Conservation (phyloP, 2,329 filamentous ascomycete species). For the Penicillium sp. region DNA sequence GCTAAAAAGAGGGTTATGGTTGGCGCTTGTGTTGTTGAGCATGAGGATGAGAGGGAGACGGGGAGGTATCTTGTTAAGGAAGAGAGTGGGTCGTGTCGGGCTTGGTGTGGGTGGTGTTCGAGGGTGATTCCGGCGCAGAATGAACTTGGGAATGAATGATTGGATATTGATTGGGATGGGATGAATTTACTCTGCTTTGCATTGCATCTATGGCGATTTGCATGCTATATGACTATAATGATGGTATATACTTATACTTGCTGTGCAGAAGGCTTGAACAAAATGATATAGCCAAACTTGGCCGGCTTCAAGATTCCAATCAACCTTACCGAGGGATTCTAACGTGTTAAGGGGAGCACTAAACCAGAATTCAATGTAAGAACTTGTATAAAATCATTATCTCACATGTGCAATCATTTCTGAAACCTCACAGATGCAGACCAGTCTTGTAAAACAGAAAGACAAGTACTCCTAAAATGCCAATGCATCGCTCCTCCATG, state of each 20-base stretch:
- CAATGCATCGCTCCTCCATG: slow-evolving; percentile 27
- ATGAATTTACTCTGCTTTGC: background rate
- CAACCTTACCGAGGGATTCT: no score
- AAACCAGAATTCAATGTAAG: background rate
- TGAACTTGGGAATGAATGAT: slow-evolving; percentile 6
- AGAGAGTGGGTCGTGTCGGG: slow-evolving; percentile 65
- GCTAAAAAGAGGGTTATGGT: slow-evolving; percentile 79
- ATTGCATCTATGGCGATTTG: background rate
- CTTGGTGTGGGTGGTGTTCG: slow-evolving; percentile 92
- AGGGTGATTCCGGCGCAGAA: slow-evolving; percentile 62
- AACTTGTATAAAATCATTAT: background rate
- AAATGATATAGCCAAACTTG: background rate
- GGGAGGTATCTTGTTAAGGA: slow-evolving; percentile 70
- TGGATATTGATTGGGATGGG: background rate
- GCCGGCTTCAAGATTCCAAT: background rate
- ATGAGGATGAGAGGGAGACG: slow-evolving; percentile 71
- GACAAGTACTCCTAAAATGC: slow-evolving; percentile 25
- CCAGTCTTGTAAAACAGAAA: slow-evolving; percentile 4
- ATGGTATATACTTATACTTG: background rate
- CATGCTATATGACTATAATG: background rate
- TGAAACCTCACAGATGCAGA: background rate
- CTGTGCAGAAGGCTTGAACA: background rate
- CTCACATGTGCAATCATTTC: background rate
- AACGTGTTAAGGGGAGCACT: background rate
- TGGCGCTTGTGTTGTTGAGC: slow-evolving; percentile 82